A percentile compares a stretch with the other conserved stretches of the same genome.
phyloP scores from a whole-genome alignment of 345 rosid species.

The Pistacia atlantica region DNA sequence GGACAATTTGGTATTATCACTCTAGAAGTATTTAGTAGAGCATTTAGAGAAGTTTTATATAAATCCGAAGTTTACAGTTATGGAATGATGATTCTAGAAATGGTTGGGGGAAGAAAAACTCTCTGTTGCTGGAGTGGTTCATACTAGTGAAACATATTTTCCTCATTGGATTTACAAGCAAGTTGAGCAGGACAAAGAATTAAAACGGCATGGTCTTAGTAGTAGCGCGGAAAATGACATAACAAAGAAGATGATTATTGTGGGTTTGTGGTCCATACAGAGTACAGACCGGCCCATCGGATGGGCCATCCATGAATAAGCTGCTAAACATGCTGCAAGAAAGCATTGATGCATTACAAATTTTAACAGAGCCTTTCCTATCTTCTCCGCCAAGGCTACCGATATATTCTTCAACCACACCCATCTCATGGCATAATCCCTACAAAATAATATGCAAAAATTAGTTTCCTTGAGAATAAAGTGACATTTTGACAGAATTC shows the following conservation, averaged over 20 bases:
- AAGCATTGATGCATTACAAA: neutral
- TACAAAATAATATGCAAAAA: no score
- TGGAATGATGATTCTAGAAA: conserved; percentile 37
- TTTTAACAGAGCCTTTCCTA: conserved; percentile 7
- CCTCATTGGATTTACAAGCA: conserved; percentile 15
- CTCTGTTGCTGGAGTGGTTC: no score
- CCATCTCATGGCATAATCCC: neutral
- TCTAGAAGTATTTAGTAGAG: conserved; percentile 35
- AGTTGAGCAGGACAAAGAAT: neutral
- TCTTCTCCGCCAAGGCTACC: neutral
- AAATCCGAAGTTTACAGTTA: conserved; percentile 46
- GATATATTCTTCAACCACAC: neutral
- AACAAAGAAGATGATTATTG: conserved; percentile 2
- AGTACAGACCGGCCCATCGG: neutral
- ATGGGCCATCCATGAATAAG: conserved; percentile 5
- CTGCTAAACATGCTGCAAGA: conserved; percentile 9
- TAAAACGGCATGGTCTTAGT: neutral
- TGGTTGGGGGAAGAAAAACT: conserved; percentile 15
- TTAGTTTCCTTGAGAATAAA: no score
- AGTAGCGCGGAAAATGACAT: neutral
- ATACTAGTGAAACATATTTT: conserved; percentile 13
- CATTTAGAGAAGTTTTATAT: conserved; percentile 36
- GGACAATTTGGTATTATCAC: conserved; percentile 42
- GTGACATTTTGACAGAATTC: no score
- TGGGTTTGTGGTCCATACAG: conserved; percentile 15